A percentile compares a stretch with the other conserved stretches of the same genome.
phyloP scores from a whole-genome alignment of 2,329 filamentous ascomycete genomes.

The Grosmannia clavigera region DNA sequence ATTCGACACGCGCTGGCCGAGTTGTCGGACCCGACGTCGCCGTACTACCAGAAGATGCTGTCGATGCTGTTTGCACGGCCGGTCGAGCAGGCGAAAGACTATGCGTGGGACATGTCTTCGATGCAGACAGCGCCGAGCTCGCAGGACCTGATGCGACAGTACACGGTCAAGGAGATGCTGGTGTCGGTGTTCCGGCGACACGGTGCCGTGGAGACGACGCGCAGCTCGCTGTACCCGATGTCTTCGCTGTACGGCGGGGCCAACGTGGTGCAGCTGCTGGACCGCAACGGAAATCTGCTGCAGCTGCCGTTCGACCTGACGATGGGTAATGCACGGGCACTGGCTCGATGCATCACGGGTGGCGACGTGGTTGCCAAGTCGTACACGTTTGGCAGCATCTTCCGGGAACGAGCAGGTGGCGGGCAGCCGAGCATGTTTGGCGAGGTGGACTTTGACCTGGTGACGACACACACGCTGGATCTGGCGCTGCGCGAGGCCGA shows the following conservation, averaged over 20 bases:
- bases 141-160: slow-evolving; percentile 54
- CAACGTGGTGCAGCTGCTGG: slow-evolving; percentile 68
- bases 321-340: slow-evolving; percentile 70
- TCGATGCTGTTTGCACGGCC: slow-evolving; percentile 70
- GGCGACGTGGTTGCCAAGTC: slow-evolving; percentile 54
- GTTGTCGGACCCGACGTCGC: slow-evolving; percentile 68
- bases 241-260: slow-evolving; percentile 62
- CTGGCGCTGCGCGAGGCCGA: slow-evolving; percentile 86
- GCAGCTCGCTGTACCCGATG: slow-evolving; percentile 67
- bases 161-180: slow-evolving; percentile 62
- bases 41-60: slow-evolving; percentile 82
- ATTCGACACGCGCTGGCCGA: slow-evolving; percentile 73
- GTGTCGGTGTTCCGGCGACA: slow-evolving; percentile 74
- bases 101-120: slow-evolving; percentile 60
- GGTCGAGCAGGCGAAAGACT: slow-evolving; percentile 68
- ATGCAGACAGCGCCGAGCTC: slow-evolving; percentile 34
- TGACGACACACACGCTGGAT: slow-evolving; percentile 72
- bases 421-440: slow-evolving; percentile 73
- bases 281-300: slow-evolving; percentile 72
- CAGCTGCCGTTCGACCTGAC: slow-evolving; percentile 93
- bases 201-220: slow-evolving; percentile 70
- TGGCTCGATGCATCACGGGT: slow-evolving; percentile 59
- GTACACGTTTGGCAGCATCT: slow-evolving; percentile 81
- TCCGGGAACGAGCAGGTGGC: slow-evolving; percentile 64
- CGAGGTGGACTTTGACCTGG: slow-evolving; percentile 92